A percentile compares a stretch with the other conserved stretches of the same genome.
These are phyloP conservation scores for Talaromyces pinophilus DNA, from an alignment of 2,329 filamentous ascomycete species.

Conservation along the genomic window DNA sequence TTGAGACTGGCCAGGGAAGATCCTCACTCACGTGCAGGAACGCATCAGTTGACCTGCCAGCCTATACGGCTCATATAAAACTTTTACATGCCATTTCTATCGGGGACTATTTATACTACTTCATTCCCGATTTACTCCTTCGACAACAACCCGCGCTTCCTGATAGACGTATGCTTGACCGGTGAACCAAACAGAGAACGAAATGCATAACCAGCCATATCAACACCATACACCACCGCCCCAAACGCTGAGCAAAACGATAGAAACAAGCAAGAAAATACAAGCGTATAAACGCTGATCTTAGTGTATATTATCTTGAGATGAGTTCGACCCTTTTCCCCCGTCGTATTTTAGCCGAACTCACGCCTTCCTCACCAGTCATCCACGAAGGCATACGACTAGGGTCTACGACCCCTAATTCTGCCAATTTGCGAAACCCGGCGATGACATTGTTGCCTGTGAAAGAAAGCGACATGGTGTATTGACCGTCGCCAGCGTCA, in stretches of 20 bases:
- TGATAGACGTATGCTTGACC: not conserved
- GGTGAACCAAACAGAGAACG: not conserved
- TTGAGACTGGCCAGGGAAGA: too few relatives aligned
- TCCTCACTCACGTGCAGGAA: too few relatives aligned
- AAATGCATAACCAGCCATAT: not conserved
- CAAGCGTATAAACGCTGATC: not conserved
- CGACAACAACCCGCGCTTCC: not conserved
- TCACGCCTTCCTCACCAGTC: slow-evolving; percentile 83
- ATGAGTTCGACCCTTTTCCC: slow-evolving; percentile 46
- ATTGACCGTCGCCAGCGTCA: slow-evolving; percentile 24
- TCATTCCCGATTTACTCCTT: not conserved
- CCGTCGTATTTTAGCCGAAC: slow-evolving; percentile 66
- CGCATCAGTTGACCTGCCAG: too few relatives aligned
- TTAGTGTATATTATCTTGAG: not conserved
- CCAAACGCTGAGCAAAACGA: not conserved
- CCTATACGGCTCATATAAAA: too few relatives aligned
- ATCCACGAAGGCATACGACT: slow-evolving; percentile 84
- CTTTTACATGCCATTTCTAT: too few relatives aligned
- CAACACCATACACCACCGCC: not conserved
- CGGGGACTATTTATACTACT: not conserved
- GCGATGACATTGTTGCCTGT: slow-evolving; percentile 77
- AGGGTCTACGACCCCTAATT: slow-evolving; percentile 70
- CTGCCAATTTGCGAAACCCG: slow-evolving; percentile 74
- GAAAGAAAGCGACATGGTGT: slow-evolving; percentile 60
- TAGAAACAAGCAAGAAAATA: not conserved